Conservation (phyloP, 1,139 yeast genomes). For the Hyphopichia khmerensis region DNA sequence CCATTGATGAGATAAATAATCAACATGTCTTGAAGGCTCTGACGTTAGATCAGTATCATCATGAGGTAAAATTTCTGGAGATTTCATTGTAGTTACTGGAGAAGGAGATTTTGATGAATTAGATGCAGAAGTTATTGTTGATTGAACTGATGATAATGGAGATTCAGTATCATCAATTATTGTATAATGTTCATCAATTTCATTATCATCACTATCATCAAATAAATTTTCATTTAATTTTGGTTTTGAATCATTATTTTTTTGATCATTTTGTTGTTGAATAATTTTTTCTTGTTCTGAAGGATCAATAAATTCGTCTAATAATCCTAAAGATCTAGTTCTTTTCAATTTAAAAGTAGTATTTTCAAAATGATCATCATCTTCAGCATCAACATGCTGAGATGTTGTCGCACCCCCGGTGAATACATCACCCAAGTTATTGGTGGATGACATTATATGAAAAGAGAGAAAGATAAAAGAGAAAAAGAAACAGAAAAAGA, state of each 20-base stretch:
- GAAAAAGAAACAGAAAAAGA: neutral
- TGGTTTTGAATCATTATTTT: slow-evolving; percentile 1
- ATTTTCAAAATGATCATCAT: slow-evolving; percentile 68
- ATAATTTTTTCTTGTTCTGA: slow-evolving; percentile 8
- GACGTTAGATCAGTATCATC: slow-evolving; percentile 82
- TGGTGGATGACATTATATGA: slow-evolving; percentile 1
- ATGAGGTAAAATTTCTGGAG: slow-evolving; percentile 56
- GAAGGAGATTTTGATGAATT: slow-evolving; percentile 11
- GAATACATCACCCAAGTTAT: slow-evolving; percentile 34
- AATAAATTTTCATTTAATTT: neutral
- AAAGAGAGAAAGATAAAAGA: neutral
- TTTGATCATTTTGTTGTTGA: slow-evolving; percentile 3
- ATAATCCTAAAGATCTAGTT: slow-evolving; percentile 78
- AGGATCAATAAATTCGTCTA: slow-evolving; percentile 66
- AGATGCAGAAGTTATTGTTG: slow-evolving; percentile 2
- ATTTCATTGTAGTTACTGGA: slow-evolving; percentile 14
- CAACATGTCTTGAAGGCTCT: slow-evolving; percentile 89
- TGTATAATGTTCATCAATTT: slow-evolving; percentile 3
- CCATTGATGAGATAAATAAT: slow-evolving; percentile 94
- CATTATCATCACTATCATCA: slow-evolving; percentile 1
- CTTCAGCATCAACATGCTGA: slow-evolving; percentile 66
- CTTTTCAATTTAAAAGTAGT: slow-evolving; percentile 77
- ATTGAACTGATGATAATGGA: slow-evolving; percentile 1
- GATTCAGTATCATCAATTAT: slow-evolving; percentile 2
- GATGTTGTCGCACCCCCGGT: slow-evolving; percentile 53